Base-by-base conservation (phyloP, 768 basidiomycete species). In the Pleurotus tuoliensis region DNA sequence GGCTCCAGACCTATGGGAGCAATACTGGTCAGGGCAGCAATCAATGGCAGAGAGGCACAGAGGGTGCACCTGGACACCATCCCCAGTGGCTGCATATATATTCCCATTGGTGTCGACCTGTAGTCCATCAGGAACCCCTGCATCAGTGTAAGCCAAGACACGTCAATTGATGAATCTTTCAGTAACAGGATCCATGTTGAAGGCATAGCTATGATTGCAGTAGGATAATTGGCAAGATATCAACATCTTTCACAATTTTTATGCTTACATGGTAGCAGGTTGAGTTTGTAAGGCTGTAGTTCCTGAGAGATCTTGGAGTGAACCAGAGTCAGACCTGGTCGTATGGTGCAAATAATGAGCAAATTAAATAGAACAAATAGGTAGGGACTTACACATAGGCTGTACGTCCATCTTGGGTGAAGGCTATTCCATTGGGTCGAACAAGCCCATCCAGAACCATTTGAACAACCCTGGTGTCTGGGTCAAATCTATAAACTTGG, bases 401-500 rank as follows among this genome's bases (percentile, higher is more conserved):
- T 5, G 73, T 80, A 48, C 68, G 78, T 5, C 88, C 87, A 59
- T 87, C 82, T 1, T 73, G 69, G 15, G 79, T 81, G 66, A 91
- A 86, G 0, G 87, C 86, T 49, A 92, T 80, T 1, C 90, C 91
- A 62, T 92, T 93, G 43, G 79, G 79, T 60, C 80, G 79, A 56
- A 80, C 77, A 63, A 92, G 87, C 15, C 83, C 86, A 59, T 88
- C 86, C 1, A 91, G 89, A 2, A 91, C 86, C 6, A 87, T 84
- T 3, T 82, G 79, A 6, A 92, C 80, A 25, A 79, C 69, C 3
- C 87, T 78, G 1, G 84, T 86, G 1, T 74, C 72, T 5, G 86
- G 82, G 64, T 90, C 82, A 63, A 90, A 83, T 12, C 86, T 79
- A 66, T 94, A 93, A 12, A 92, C 88, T 63, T 92, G 89, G 47